phyloP scores from a whole-genome alignment of 169 alveolate species.

The Plasmodium chabaudi region DNA sequence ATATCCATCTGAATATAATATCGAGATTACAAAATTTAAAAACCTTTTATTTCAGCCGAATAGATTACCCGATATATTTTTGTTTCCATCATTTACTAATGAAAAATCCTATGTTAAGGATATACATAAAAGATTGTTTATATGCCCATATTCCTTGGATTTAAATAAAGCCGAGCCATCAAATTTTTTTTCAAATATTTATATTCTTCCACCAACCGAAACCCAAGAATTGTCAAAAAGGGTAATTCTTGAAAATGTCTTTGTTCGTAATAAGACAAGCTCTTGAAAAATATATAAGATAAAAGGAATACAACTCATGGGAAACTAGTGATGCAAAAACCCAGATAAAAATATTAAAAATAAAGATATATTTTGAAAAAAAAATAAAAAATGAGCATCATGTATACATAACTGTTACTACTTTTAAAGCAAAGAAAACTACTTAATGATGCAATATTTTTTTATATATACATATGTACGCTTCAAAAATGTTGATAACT shows the following conservation, averaged over 20 bases:
- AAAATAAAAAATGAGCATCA: not conserved
- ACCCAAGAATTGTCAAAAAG: conserved; percentile 58
- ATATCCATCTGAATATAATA: conserved; percentile 74
- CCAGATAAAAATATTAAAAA: not conserved
- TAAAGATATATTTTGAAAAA: not conserved
- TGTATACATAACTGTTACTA: too few relatives aligned
- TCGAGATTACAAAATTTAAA: conserved; percentile 70
- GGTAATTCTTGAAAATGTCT: conserved; percentile 71
- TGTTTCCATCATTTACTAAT: conserved; percentile 71
- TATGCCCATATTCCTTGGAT: conserved; percentile 74
- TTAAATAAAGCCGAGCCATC: conserved; percentile 62
- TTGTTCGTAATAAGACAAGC: conserved; percentile 24
- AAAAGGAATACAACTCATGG: not conserved
- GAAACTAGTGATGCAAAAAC: not conserved
- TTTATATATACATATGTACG: too few relatives aligned
- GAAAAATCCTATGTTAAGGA: conserved; percentile 68
- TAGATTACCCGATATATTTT: conserved; percentile 70
- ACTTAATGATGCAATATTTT: too few relatives aligned
- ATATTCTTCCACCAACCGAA: conserved; percentile 58
- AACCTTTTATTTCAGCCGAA: conserved; percentile 70
- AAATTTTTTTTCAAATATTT: conserved; percentile 65
- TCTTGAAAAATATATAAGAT: not conserved
- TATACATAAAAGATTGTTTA: conserved; percentile 67
- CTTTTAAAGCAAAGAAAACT: too few relatives aligned
- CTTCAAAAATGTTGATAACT: too few relatives aligned